phyloP scores from a whole-genome alignment of 306 rosid genomes.

The Canavalia ensiformis region DNA sequence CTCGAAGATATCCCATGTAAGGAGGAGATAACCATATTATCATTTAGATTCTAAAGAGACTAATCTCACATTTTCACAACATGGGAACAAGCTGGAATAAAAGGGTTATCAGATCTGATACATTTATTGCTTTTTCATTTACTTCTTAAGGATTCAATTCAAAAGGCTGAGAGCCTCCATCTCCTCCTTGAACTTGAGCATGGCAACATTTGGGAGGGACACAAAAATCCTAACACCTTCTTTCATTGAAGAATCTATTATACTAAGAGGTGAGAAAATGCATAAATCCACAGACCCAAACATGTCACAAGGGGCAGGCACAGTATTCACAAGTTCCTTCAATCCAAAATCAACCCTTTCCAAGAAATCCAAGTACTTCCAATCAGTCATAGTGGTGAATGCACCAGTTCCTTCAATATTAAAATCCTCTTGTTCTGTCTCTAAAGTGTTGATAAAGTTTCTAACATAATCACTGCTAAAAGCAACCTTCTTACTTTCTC shows the following conservation, averaged over 20 bases:
- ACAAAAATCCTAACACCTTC: conserved; percentile 46
- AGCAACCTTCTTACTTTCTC: conserved; percentile 27
- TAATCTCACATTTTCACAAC: too few relatives aligned
- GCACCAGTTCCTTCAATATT: conserved; percentile 37
- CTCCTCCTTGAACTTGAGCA: conserved; percentile 51
- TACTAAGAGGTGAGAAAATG: conserved; percentile 41
- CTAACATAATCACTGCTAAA: conserved; percentile 7
- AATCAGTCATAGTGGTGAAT: conserved; percentile 37
- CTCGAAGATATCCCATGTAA: too few relatives aligned
- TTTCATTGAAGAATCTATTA: conserved; percentile 37
- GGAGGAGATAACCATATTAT: too few relatives aligned
- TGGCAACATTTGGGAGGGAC: conserved; percentile 46
- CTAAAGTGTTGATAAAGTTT: conserved; percentile 6
- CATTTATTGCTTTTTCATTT: not conserved
- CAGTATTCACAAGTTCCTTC: conserved; percentile 11
- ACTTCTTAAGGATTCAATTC: not conserved
- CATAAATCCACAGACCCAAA: conserved; percentile 43
- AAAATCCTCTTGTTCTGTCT: not conserved
- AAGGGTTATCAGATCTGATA: not conserved
- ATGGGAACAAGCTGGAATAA: too few relatives aligned
- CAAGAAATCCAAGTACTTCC: conserved; percentile 49
- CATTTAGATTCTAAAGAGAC: too few relatives aligned
- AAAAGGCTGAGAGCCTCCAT: conserved; percentile 43
- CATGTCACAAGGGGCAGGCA: conserved; percentile 41
- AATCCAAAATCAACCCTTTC: conserved; percentile 50